These are phyloP conservation scores for Naganishia albida DNA, from an alignment of 1,284 basidiomycete genomes.

Conservation along the genomic window DNA sequence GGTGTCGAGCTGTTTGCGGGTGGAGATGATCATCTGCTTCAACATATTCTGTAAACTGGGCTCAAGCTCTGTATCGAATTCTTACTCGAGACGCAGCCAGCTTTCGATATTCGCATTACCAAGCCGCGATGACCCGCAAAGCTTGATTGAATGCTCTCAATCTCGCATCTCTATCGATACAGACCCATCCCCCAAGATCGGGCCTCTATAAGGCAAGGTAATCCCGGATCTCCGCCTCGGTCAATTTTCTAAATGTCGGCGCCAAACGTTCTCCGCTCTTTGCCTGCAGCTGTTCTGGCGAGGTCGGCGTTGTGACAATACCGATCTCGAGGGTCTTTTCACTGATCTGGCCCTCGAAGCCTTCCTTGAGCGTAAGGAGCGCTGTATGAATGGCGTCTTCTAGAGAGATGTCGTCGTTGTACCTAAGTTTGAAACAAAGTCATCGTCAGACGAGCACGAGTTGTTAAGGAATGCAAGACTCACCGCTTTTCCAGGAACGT, in stretches of 20 bases:
- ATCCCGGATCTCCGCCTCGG: conserved; percentile 91
- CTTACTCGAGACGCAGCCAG: too few relatives aligned
- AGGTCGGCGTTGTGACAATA: conserved; percentile 82
- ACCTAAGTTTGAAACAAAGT: conserved; percentile 60
- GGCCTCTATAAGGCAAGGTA: conserved; percentile 62
- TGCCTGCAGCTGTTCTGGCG: conserved; percentile 68
- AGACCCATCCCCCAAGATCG: not conserved
- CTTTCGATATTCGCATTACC: not conserved
- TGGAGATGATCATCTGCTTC: too few relatives aligned
- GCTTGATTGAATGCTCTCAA: not conserved
- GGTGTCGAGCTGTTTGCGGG: too few relatives aligned
- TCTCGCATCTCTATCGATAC: conserved; percentile 9
- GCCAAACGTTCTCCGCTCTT: conserved; percentile 69
- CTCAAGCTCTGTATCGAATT: too few relatives aligned
- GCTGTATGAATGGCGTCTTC: conserved; percentile 99
- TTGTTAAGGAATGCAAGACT: conserved; percentile 42
- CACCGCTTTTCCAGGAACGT: conserved; percentile 98
- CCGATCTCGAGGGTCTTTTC: conserved; percentile 99
- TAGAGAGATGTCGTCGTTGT: conserved; percentile 98
- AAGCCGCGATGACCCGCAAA: not conserved
- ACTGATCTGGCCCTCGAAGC: conserved; percentile 99
- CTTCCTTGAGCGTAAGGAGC: conserved; percentile 96
- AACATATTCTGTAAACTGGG: too few relatives aligned
- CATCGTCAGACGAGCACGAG: conserved; percentile 30
- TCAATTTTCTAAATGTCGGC: conserved; percentile 88